Evolutionary conservation across 208 protist genomes (phyloP), one percentile per base, ranked within the genome.

Genomic region (Acanthamoeba divionensis): DNA sequence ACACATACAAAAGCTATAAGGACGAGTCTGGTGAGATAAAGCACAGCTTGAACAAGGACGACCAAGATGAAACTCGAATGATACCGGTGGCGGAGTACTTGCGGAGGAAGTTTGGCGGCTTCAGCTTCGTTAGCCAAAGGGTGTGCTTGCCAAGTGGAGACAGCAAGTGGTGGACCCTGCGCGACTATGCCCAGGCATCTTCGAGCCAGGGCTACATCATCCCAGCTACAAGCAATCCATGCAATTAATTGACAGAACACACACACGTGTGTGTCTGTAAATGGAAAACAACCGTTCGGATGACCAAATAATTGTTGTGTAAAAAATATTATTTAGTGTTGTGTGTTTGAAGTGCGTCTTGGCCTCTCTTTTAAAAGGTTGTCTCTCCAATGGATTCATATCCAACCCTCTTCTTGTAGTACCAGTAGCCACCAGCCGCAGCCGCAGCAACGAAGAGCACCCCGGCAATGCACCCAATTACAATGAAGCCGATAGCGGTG

Each of bases 1-100:
- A n/a, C n/a, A n/a, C n/a, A n/a, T n/a, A n/a, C n/a, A n/a, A n/a
- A n/a, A n/a, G n/a, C 54, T 87, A 67, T 41, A 87, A 87, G 77
- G 77, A 87, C 54, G 77, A 87, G 26, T 41, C 21, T 1, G 77
- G 77, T 2, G 18, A 67, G 21, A 87, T 87, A 26, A 31, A 45
- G 8, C 77, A 87, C 77, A 87, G 77, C 55, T 57, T 87, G 38
- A 87, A 87, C 77, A 87, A 87, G 21, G 77, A 87, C 12, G 77
- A 87, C n/a, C 21, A 6, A 29, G 77, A 87, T 57, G 13, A 57
- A 57, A 38, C 48, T 45, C n/a, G 29, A 45, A 31, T 45, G 13
- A 57, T 87, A 3, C 77, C 77, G 2, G 77, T 87, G 31, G 55
- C 54, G 2, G 77, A 87, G 31, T 87, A 87, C 77, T 26, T 87